A percentile compares a stretch with the other conserved stretches of the same genome.
phyloP scores from a whole-genome alignment of 257 asterid genomes.

The Buddleja alternifolia region DNA sequence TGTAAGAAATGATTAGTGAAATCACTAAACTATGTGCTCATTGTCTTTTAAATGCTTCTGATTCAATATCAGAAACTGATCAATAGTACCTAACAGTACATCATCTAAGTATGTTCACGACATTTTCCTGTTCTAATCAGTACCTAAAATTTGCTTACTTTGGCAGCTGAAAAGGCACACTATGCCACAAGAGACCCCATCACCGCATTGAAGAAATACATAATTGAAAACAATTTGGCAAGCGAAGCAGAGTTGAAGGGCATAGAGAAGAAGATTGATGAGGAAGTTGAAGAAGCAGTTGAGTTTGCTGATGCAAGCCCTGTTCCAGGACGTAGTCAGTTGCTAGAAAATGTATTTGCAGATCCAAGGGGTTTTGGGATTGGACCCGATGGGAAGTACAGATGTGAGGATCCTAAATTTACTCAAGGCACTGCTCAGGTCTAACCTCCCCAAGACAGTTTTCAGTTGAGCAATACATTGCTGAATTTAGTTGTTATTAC shows the following conservation, averaged over 20 bases:
- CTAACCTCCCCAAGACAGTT: constrained; percentile 30
- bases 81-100: not conserved
- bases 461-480: constrained; percentile 20
- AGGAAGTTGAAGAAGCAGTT: constrained; percentile 84
- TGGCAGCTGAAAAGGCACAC: constrained; percentile 92
- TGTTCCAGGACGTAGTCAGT: constrained; percentile 77
- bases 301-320: constrained; percentile 93
- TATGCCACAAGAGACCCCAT: constrained; percentile 92
- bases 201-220: constrained; percentile 69
- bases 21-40: not conserved
- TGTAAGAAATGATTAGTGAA: not conserved
- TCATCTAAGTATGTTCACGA: not conserved
- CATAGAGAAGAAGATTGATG: constrained; percentile 85
- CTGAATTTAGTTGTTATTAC: constrained; percentile 31
- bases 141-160: constrained; percentile 27
- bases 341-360: constrained; percentile 92
- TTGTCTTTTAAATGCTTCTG: not conserved
- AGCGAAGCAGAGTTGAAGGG: constrained; percentile 76
- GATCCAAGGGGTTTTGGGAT: constrained; percentile 94
- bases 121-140: not conserved
- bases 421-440: constrained; percentile 97
- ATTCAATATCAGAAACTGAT: not conserved
- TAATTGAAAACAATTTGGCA: constrained; percentile 74
- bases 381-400: constrained; percentile 94
- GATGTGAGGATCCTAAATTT: constrained; percentile 98